phyloP scores from a whole-genome alignment of 192 early-diverging fungal genomes.

The Gaertneriomyces sp. region DNA sequence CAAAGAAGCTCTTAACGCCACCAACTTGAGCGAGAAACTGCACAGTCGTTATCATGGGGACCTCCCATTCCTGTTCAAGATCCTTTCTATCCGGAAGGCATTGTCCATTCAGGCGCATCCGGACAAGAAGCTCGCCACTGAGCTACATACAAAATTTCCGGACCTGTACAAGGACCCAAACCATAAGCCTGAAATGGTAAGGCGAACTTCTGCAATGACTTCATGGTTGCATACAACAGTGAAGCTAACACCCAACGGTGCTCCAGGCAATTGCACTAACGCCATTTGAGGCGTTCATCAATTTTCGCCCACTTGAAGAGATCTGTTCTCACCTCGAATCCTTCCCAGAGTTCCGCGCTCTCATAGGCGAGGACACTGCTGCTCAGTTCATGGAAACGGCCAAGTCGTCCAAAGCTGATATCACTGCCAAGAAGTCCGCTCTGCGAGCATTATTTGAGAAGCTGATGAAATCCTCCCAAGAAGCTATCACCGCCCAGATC shows the following conservation, averaged over 20 bases:
- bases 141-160: constrained; percentile 69
- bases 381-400: constrained; percentile 28
- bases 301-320: constrained; percentile 80
- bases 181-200: constrained; percentile 92
- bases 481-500: constrained; percentile 52
- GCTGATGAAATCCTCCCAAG: constrained; percentile 33
- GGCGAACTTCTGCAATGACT: neutral
- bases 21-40: constrained; percentile 53
- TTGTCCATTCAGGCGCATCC: constrained; percentile 98
- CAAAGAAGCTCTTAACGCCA: constrained; percentile 59
- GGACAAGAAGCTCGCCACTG: constrained; percentile 79
- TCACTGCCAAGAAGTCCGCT: constrained; percentile 42
- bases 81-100: constrained; percentile 66
- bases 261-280: constrained; percentile 82
- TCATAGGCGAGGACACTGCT: constrained; percentile 58
- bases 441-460: constrained; percentile 39
- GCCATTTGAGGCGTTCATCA: constrained; percentile 90
- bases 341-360: constrained; percentile 75
- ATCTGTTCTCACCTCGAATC: constrained; percentile 60
- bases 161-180: constrained; percentile 88
- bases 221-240: neutral
- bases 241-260: neutral
- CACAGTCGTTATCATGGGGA: constrained; percentile 63
- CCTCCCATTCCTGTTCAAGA: constrained; percentile 98
- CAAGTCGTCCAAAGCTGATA: constrained; percentile 10